Conservation (phyloP, 768 basidiomycete genomes). For the Collybia sp. region DNA sequence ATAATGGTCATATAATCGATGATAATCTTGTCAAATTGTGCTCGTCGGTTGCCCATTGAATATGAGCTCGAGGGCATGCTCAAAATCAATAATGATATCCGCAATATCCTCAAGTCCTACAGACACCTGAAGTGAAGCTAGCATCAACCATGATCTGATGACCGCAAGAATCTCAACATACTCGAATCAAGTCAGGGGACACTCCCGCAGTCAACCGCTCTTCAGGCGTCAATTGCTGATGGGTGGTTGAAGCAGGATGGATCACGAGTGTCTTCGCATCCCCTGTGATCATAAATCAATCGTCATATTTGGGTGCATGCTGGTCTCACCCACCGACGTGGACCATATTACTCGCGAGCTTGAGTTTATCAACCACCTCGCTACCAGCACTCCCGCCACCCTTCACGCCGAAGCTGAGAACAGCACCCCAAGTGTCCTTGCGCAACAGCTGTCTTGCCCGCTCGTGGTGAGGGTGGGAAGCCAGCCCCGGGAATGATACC, state of each 20-base stretch:
- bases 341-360: conserved; percentile 27
- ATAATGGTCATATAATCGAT: too few species aligned
- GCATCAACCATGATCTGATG: neutral
- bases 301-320: neutral
- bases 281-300: neutral
- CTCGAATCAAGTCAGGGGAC: conserved; percentile 52
- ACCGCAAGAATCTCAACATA: conserved; percentile 16
- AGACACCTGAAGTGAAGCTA: conserved; percentile 17
- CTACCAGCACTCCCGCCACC: conserved; percentile 19
- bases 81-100: conserved; percentile 39
- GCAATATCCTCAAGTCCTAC: conserved; percentile 37
- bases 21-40: too few species aligned
- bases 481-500: conserved; percentile 36
- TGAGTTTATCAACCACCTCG: conserved; percentile 29
- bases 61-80: conserved; percentile 4
- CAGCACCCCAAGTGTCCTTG: conserved; percentile 26
- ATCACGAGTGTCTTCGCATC: conserved; percentile 37
- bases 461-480: conserved; percentile 27
- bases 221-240: conserved; percentile 43
- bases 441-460: conserved; percentile 24
- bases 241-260: conserved; percentile 56
- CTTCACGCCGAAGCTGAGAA: conserved; percentile 35
- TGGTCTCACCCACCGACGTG: conserved; percentile 16
- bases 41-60: too few species aligned
- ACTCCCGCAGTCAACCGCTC: conserved; percentile 48